Conservation (phyloP, 495 filamentous ascomycete genomes). For the Aspergillus incahuasiensis region DNA sequence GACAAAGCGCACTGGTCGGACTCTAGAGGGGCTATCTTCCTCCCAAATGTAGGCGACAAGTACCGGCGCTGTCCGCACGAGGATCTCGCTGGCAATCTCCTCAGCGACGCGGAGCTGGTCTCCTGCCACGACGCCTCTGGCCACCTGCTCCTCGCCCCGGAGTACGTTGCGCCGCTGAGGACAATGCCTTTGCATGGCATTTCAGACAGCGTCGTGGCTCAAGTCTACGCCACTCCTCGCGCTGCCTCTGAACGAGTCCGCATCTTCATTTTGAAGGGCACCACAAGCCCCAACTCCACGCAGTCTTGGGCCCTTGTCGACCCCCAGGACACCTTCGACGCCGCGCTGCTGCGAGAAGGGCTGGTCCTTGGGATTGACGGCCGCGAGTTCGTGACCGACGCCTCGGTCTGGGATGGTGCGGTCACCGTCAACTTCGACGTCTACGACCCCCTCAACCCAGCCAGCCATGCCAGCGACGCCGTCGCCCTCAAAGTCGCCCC, state of each 20-base stretch:
- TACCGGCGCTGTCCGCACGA: neutral
- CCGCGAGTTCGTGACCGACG: slow-evolving; percentile 5
- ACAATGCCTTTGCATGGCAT: no score
- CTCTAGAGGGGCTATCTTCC: slow-evolving; percentile 2
- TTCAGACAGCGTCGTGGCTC: neutral
- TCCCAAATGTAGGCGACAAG: slow-evolving; percentile 8
- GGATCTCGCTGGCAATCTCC: neutral
- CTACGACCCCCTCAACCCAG: slow-evolving; percentile 2
- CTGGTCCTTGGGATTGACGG: slow-evolving; percentile 1
- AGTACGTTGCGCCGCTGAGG: neutral
- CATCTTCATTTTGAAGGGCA: slow-evolving; percentile 2
- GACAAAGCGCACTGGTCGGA: neutral
- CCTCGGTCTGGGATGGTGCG: neutral
- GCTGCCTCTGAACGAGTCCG: slow-evolving; percentile 7
- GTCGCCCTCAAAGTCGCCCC: slow-evolving; percentile 11
- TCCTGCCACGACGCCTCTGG: slow-evolving; percentile 42
- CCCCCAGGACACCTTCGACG: no score
- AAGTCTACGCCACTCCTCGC: neutral
- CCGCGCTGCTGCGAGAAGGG: neutral
- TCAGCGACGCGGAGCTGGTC: slow-evolving; percentile 9
- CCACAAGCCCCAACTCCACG: neutral
- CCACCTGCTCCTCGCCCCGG: slow-evolving; percentile 20
- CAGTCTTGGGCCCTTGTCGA: no score
- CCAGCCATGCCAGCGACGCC: slow-evolving; percentile 12
- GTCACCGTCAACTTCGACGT: slow-evolving; percentile 7